Percentiles rank a stretch among this genome's conserved stretches.
Conservation (phyloP, 768 basidiomycete species). For the Tylopilus plumbeoviolaceoides region DNA sequence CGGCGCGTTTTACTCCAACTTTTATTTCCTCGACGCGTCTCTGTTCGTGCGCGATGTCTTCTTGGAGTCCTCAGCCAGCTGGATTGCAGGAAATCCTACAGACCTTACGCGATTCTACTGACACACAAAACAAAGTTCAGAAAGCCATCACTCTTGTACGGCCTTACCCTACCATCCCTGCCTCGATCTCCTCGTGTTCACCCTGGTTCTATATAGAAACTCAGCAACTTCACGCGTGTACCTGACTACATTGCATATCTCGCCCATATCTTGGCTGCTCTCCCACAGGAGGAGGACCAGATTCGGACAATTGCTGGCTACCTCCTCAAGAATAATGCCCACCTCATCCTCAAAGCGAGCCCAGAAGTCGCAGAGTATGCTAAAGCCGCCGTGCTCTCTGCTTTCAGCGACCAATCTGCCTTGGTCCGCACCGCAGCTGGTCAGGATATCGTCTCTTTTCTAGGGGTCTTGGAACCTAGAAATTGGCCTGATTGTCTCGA, state of each 20-base stretch:
- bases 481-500: conserved; percentile 96
- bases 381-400: conserved; percentile 71
- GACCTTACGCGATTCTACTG: conserved; percentile 89
- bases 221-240: conserved; percentile 80
- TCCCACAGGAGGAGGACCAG: conserved; percentile 83
- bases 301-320: conserved; percentile 96
- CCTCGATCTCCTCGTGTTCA: conserved; percentile 20
- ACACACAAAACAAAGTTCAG: conserved; percentile 70
- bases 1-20: conserved; percentile 26
- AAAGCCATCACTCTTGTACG: conserved; percentile 77
- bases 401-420: conserved; percentile 74
- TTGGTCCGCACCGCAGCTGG: conserved; percentile 95
- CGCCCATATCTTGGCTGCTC: conserved; percentile 81
- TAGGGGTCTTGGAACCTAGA: conserved; percentile 82
- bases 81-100: conserved; percentile 90
- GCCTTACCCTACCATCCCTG: conserved; percentile 13
- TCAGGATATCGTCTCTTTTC: conserved; percentile 87
- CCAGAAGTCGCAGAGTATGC: conserved; percentile 68
- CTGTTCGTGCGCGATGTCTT: conserved; percentile 46
- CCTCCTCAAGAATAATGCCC: conserved; percentile 93
- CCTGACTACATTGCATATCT: conserved; percentile 97
- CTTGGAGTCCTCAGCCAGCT: conserved; percentile 80
- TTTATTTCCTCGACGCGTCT: conserved; percentile 27
- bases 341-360: conserved; percentile 65
- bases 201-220: conserved; percentile 52